Evolutionary conservation across 2,329 filamentous ascomycete genomes (phyloP).

Genomic region (Raffaelea albimanens): DNA sequence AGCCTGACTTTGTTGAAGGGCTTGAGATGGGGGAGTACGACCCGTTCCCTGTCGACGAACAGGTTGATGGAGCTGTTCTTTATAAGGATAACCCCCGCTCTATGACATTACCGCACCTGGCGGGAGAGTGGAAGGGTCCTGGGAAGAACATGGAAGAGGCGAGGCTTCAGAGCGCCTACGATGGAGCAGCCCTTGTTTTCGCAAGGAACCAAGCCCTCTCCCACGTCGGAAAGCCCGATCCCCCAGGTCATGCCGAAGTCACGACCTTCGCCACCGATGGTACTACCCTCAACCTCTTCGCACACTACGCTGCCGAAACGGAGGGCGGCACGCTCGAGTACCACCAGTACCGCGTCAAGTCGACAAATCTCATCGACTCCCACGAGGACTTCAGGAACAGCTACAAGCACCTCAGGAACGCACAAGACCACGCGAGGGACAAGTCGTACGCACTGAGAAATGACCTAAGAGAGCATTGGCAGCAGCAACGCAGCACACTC

Average conservation of each 20-base stretch:
- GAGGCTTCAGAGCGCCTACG: conserved; percentile 8
- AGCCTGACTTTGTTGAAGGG: conserved; percentile 20
- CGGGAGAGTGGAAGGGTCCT: conserved; percentile 16
- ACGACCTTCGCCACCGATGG: conserved; percentile 20
- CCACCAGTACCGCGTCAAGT: conserved; percentile 14
- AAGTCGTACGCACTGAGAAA: conserved; percentile 8
- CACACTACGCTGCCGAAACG: conserved; percentile 16
- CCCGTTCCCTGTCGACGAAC: conserved; percentile 9
- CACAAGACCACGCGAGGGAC: conserved; percentile 6
- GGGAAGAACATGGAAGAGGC: conserved; percentile 10
- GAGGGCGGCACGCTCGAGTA: conserved; percentile 6
- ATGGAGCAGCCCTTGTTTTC: conserved; percentile 19
- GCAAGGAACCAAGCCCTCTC: conserved; percentile 16
- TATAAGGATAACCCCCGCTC: conserved; percentile 12
- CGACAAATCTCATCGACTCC: conserved; percentile 7
- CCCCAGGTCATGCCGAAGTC: conserved; percentile 14
- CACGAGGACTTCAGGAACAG: conserved; percentile 1
- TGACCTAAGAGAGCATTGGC: conserved; percentile 1
- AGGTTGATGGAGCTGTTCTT: conserved; percentile 11
- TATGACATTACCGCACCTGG: conserved; percentile 17
- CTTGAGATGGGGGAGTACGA: conserved; percentile 8
- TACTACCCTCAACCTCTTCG: conserved; percentile 15
- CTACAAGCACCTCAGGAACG: conserved; percentile 6
- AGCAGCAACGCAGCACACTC: neutral
- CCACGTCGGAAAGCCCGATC: conserved; percentile 11